phyloP scores from a whole-genome alignment of 2,329 filamentous ascomycete species.

The Hypoxylon sp. region DNA sequence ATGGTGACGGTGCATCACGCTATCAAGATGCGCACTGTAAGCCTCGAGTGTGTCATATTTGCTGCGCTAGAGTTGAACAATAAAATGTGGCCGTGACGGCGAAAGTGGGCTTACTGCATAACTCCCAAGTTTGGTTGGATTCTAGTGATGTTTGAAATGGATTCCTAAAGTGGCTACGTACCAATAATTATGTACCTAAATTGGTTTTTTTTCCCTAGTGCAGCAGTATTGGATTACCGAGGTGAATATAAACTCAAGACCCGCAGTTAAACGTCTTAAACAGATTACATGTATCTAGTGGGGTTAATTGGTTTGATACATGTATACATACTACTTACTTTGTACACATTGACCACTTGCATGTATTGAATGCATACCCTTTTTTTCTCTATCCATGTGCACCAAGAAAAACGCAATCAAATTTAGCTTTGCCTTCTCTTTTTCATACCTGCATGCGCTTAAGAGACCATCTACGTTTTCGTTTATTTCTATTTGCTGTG shows the following conservation, averaged over 20 bases:
- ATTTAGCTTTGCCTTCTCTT: too few species aligned
- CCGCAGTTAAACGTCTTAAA: too few species aligned
- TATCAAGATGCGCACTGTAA: conserved; percentile 1
- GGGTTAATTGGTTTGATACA: too few species aligned
- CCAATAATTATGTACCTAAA: background rate
- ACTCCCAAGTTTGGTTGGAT: conserved; percentile 8
- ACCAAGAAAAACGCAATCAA: too few species aligned
- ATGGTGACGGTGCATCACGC: conserved; percentile 22
- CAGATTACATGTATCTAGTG: too few species aligned
- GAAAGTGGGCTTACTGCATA: too few species aligned
- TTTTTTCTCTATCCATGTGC: too few species aligned
- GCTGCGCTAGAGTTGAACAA: conserved; percentile 15
- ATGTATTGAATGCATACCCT: too few species aligned
- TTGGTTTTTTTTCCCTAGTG: conserved; percentile 3
- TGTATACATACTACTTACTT: too few species aligned
- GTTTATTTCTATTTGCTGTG: conserved; percentile 11
- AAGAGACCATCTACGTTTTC: background rate
- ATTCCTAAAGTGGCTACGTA: background rate
- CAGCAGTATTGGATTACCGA: conserved; percentile 21
- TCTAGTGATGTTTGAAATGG: conserved; percentile 25
- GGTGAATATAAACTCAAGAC: too few species aligned
- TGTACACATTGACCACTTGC: too few species aligned
- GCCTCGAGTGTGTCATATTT: conserved; percentile 13
- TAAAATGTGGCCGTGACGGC: conserved; percentile 17
- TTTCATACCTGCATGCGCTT: too few species aligned